Evolutionary conservation across 768 basidiomycete species (phyloP).

Genomic region (Suillus fuscotomentosus): DNA sequence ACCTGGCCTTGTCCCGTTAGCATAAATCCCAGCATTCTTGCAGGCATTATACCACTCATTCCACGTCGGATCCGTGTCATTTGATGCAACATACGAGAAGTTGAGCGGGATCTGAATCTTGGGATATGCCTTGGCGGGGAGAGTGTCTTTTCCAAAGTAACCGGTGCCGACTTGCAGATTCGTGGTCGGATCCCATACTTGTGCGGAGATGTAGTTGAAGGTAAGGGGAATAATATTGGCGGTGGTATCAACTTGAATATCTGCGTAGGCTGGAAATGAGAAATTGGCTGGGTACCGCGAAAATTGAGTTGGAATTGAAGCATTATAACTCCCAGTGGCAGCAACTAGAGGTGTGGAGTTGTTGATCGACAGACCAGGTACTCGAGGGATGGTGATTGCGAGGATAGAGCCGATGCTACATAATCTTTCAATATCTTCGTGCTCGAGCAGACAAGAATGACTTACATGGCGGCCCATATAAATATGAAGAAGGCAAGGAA

Average conservation of each 20-base stretch:
- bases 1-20: constrained; percentile 59
- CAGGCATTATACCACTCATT: constrained; percentile 76
- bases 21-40: constrained; percentile 52
- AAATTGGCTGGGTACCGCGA: constrained; percentile 84
- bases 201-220: constrained; percentile 64
- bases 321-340: constrained; percentile 59
- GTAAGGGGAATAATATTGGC: constrained; percentile 76
- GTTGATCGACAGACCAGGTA: constrained; percentile 70
- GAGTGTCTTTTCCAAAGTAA: constrained; percentile 50
- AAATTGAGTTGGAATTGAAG: constrained; percentile 60
- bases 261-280: constrained; percentile 76
- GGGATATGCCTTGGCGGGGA: constrained; percentile 69
- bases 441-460: constrained; percentile 11
- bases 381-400: constrained; percentile 81
- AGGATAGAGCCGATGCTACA: constrained; percentile 65
- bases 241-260: constrained; percentile 74
- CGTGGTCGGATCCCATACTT: constrained; percentile 70
- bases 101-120: constrained; percentile 72
- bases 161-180: constrained; percentile 66
- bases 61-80: constrained; percentile 85
- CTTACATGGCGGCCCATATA: constrained; percentile 54
- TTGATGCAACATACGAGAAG: constrained; percentile 79
- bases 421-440: constrained; percentile 6
- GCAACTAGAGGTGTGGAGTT: constrained; percentile 50
- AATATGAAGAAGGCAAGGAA: constrained; percentile 70